These are phyloP conservation scores for Roridomyces roridus DNA, from an alignment of 768 basidiomycete species.

Conservation along the genomic window DNA sequence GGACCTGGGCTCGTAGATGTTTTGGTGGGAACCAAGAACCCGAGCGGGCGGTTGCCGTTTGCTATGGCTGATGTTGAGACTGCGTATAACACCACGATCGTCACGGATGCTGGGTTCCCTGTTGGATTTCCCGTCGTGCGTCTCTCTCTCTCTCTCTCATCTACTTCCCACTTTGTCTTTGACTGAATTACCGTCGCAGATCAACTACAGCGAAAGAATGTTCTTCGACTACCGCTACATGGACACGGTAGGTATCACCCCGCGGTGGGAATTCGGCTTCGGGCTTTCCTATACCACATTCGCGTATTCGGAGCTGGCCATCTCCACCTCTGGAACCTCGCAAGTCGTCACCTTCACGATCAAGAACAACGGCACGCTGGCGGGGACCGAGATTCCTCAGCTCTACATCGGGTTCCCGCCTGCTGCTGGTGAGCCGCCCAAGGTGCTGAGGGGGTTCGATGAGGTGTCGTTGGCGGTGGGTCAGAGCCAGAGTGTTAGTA, in stretches of 20 bases:
- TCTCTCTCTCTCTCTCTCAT: neutral
- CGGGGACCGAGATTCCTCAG: slow-evolving; percentile 59
- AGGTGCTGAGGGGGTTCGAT: slow-evolving; percentile 57
- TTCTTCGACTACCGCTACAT: slow-evolving; percentile 72
- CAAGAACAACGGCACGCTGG: slow-evolving; percentile 50
- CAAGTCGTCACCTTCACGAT: slow-evolving; percentile 49
- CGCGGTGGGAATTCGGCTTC: slow-evolving; percentile 71
- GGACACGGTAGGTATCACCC: slow-evolving; percentile 54
- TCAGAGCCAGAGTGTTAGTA: slow-evolving; percentile 38
- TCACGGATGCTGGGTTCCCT: slow-evolving; percentile 44
- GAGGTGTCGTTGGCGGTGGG: slow-evolving; percentile 45
- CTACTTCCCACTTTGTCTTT: neutral
- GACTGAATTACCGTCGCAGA: slow-evolving; percentile 39
- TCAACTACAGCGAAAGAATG: slow-evolving; percentile 69
- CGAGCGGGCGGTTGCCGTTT: slow-evolving; percentile 70
- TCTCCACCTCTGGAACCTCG: slow-evolving; percentile 39
- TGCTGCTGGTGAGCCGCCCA: slow-evolving; percentile 52
- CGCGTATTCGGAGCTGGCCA: slow-evolving; percentile 56
- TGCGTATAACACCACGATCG: slow-evolving; percentile 47
- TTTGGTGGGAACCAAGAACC: slow-evolving; percentile 31
- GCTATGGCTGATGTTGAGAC: slow-evolving; percentile 66
- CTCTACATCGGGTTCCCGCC: slow-evolving; percentile 57
- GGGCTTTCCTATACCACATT: slow-evolving; percentile 79
- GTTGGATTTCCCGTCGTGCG: slow-evolving; percentile 26
- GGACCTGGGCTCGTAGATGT: slow-evolving; percentile 65